Conservation (phyloP, 2,329 filamentous ascomycete genomes). For the Penicillium concentricum region DNA sequence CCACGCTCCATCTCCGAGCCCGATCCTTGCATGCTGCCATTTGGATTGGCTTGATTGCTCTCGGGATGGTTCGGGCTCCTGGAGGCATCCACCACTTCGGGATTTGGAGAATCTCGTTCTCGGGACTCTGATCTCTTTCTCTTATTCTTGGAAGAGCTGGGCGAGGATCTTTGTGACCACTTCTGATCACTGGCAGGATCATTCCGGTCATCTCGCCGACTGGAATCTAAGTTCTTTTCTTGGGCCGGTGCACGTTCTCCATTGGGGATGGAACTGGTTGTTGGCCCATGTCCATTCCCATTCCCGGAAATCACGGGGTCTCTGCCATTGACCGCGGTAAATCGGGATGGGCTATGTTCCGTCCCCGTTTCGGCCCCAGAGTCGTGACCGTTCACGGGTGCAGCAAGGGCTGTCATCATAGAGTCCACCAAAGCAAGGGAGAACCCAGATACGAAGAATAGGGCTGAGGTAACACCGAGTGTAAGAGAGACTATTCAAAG, state of each 20-base stretch:
- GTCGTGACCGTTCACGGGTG: constrained; percentile 34
- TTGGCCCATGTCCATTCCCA: not conserved
- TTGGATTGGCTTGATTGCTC: constrained; percentile 21
- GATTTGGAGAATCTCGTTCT: constrained; percentile 44
- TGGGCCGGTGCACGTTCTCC: not conserved
- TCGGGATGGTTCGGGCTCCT: constrained; percentile 41
- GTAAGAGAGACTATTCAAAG: not conserved
- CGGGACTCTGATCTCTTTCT: constrained; percentile 67
- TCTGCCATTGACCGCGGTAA: constrained; percentile 48
- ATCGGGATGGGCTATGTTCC: constrained; percentile 45
- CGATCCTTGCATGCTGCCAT: constrained; percentile 18
- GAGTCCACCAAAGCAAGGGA: constrained; percentile 3
- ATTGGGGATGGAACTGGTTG: not conserved
- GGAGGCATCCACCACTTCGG: constrained; percentile 34
- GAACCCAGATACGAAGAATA: not conserved
- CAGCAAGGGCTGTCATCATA: constrained; percentile 38
- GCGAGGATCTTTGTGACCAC: constrained; percentile 26
- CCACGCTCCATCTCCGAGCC: constrained; percentile 19
- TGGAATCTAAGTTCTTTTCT: constrained; percentile 6
- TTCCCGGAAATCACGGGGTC: constrained; percentile 23
- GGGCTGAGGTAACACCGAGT: not conserved
- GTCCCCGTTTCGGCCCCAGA: constrained; percentile 36
- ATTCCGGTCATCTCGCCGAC: constrained; percentile 4
- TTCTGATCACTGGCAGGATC: constrained; percentile 18
- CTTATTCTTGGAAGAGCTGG: constrained; percentile 53